phyloP scores from a whole-genome alignment of 306 rosid species.

The Urtica urens region DNA sequence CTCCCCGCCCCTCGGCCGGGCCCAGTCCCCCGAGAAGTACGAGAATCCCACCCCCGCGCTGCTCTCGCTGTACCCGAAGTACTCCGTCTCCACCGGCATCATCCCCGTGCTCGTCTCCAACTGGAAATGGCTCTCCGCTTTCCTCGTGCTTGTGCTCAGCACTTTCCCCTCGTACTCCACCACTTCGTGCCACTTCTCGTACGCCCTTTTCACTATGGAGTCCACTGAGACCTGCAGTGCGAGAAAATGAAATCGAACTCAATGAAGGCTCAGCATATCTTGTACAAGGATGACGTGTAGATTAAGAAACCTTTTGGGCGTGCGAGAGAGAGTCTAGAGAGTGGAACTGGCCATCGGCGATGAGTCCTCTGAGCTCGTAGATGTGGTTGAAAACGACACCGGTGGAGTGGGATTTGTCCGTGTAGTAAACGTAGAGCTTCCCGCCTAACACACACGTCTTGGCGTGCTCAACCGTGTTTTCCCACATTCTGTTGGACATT shows the following conservation, averaged over 20 bases:
- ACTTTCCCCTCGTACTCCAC: conserved; percentile 64
- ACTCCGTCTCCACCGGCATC: conserved; percentile 20
- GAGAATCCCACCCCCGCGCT: conserved; percentile 33
- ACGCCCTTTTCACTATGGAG: conserved; percentile 62
- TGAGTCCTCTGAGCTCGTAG: conserved; percentile 71
- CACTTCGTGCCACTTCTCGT: conserved; percentile 79
- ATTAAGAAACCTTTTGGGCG: conserved; percentile 47
- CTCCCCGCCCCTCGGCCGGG: conserved; percentile 37
- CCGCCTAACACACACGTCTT: conserved; percentile 77
- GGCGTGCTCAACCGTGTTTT: conserved; percentile 83
- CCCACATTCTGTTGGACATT: conserved; percentile 94
- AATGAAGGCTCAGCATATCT: too few relatives aligned
- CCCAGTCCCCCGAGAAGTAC: conserved; percentile 47
- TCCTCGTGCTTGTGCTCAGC: conserved; percentile 27
- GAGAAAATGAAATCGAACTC: conserved; percentile 6
- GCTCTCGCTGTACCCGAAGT: conserved; percentile 24
- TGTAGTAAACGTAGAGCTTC: conserved; percentile 65
- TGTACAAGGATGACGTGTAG: background rate
- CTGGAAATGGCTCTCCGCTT: conserved; percentile 22
- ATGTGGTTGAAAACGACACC: conserved; percentile 77
- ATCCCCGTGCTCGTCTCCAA: too few relatives aligned
- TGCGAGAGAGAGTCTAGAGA: conserved; percentile 61
- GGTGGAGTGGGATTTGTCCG: conserved; percentile 31
- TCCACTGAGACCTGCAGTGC: conserved; percentile 66
- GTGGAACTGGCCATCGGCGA: conserved; percentile 56